Evolutionary conservation across 1,284 basidiomycete genomes (phyloP).

Genomic region (Singerocomus inundabilis): DNA sequence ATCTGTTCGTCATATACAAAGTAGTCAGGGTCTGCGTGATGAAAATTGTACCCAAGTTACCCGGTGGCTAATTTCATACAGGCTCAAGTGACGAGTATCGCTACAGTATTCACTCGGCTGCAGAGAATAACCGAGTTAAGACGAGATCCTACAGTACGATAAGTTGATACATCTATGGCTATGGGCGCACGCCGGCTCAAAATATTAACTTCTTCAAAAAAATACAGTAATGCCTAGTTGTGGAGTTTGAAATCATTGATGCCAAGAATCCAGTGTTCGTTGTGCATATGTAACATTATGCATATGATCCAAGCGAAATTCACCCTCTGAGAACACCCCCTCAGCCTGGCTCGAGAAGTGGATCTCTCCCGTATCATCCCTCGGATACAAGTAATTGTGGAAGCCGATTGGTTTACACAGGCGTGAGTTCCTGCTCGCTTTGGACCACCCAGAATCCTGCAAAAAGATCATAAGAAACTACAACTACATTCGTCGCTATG

Average conservation of each 20-base stretch:
- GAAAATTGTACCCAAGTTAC: too few species aligned
- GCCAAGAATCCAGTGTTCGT: background rate
- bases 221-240: background rate
- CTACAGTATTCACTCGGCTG: too few species aligned
- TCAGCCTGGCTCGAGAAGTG: too few species aligned
- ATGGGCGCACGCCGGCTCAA: background rate
- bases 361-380: background rate
- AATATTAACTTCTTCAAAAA: background rate
- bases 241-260: background rate
- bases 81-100: too few species aligned
- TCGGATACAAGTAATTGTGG: background rate
- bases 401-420: background rate
- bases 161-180: background rate
- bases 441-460: conserved; percentile 24
- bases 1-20: too few species aligned
- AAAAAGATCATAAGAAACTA: background rate
- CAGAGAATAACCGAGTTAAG: too few species aligned
- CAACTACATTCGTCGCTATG: background rate
- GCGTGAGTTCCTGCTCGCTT: conserved; percentile 11
- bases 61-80: too few species aligned
- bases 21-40: too few species aligned
- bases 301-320: too few species aligned
- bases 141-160: too few species aligned
- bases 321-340: too few species aligned
- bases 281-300: background rate